These are phyloP conservation scores for Vaccinium corymbosum DNA, from an alignment of 148 eudicot species.

Conservation along the genomic window DNA sequence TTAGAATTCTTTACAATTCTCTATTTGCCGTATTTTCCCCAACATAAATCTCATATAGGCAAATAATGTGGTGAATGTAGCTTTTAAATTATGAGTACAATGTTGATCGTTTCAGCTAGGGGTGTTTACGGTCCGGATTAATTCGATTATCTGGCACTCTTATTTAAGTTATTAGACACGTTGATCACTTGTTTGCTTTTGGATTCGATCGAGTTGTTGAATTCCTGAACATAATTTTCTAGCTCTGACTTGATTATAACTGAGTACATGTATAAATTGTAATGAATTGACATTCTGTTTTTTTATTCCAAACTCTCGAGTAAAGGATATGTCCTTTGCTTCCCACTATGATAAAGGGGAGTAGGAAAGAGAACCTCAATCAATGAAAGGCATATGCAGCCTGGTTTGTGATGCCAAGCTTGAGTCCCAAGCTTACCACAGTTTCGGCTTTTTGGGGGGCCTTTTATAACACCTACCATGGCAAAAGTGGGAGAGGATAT, in stretches of 20 bases:
- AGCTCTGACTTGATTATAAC: background rate
- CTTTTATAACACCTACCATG: background rate
- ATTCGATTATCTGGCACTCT: background rate
- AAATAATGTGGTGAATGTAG: background rate
- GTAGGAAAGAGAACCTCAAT: constrained; percentile 25
- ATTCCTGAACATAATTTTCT: background rate
- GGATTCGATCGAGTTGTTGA: background rate
- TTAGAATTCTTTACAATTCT: too few species aligned
- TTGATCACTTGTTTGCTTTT: background rate
- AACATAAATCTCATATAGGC: too few species aligned
- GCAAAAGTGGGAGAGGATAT: background rate
- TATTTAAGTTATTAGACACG: background rate
- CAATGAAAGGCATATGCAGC: constrained; percentile 19
- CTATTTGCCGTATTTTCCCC: too few species aligned
- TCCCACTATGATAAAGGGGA: constrained; percentile 44
- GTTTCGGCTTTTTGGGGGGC: background rate
- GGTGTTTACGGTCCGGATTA: too few species aligned
- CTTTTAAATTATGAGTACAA: background rate
- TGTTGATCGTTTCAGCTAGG: background rate
- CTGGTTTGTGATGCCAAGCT: constrained; percentile 50
- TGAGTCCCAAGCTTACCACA: constrained; percentile 36
- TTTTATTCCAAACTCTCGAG: constrained; percentile 13
- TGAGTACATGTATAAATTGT: background rate
- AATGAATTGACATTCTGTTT: constrained; percentile 12
- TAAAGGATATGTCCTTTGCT: constrained; percentile 45